Evolutionary conservation across 2,329 filamentous ascomycete genomes (phyloP).

Genomic region (Colletotrichum nymphaeae): DNA sequence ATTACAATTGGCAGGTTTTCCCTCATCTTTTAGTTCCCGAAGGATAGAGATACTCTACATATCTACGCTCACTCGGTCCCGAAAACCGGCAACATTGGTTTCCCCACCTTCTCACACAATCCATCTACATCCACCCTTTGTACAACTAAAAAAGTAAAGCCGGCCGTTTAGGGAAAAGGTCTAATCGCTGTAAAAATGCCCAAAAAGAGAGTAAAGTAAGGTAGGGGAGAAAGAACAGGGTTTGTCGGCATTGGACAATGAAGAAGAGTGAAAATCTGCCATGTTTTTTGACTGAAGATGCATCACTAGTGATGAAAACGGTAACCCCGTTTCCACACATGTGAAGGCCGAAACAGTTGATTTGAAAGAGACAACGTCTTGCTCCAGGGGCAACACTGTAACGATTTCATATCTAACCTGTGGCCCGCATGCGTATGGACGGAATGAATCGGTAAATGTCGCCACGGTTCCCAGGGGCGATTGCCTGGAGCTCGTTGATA

Average conservation of each 20-base stretch:
- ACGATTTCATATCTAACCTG: background rate
- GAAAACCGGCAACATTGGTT: background rate
- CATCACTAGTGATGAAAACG: background rate
- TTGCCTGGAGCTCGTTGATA: background rate
- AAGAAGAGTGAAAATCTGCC: background rate
- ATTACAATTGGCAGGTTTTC: conserved; percentile 15
- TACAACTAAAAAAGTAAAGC: conserved; percentile 7
- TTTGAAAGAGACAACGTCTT: conserved; percentile 12
- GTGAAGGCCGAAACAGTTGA: background rate
- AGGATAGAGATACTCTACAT: conserved; percentile 1
- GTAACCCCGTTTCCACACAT: background rate
- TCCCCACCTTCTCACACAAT: background rate
- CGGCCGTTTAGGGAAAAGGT: background rate
- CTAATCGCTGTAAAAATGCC: background rate
- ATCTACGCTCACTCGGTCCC: background rate
- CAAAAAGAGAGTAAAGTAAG: background rate
- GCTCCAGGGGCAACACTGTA: conserved; percentile 7
- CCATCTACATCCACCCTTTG: background rate
- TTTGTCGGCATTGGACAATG: background rate
- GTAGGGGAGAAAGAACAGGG: background rate
- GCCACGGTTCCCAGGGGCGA: background rate
- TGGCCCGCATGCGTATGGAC: background rate
- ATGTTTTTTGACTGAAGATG: background rate
- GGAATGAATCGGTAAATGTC: conserved; percentile 5
- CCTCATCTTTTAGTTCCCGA: background rate